phyloP scores from a whole-genome alignment of 768 basidiomycete species.

The Tulasnella sp. region DNA sequence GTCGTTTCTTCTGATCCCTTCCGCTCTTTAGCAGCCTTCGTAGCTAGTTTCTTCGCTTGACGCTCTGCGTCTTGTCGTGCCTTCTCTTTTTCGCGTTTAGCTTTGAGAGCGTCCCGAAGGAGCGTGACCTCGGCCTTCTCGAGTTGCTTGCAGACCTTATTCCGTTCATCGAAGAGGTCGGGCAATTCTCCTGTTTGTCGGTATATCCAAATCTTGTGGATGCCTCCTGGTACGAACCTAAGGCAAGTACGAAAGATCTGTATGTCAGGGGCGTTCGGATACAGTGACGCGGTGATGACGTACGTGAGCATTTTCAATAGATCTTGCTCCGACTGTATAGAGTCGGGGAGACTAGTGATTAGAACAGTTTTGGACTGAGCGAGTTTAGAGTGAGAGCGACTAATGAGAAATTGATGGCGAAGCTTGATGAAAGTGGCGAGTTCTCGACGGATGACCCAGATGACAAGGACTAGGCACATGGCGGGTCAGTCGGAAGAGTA shows the following conservation, averaged over 20 bases:
- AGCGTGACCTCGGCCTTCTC: constrained; percentile 56
- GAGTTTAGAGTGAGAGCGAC: constrained; percentile 64
- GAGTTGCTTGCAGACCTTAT: constrained; percentile 48
- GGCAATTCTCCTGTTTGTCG: constrained; percentile 49
- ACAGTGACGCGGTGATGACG: not conserved
- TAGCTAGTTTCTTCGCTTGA: constrained; percentile 34
- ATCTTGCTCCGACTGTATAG: constrained; percentile 62
- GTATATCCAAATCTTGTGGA: constrained; percentile 65
- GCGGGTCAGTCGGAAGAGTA: not conserved
- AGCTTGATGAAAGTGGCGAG: constrained; percentile 74
- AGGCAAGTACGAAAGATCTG: not conserved
- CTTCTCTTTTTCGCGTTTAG: constrained; percentile 42
- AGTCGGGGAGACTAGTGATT: constrained; percentile 82
- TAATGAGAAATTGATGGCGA: constrained; percentile 80
- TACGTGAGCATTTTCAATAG: constrained; percentile 63
- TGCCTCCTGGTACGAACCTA: constrained; percentile 63
- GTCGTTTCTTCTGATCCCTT: constrained; percentile 34
- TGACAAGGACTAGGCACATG: constrained; percentile 63
- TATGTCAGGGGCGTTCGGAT: not conserved
- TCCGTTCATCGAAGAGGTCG: constrained; percentile 40
- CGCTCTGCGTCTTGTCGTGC: constrained; percentile 42
- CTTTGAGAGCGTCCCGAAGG: constrained; percentile 43
- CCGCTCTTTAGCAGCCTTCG: constrained; percentile 31
- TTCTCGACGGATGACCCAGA: constrained; percentile 74
- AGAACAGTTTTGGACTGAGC: constrained; percentile 91